phyloP scores from a whole-genome alignment of 2,329 filamentous ascomycete species.

The Trichoderma sp. region DNA sequence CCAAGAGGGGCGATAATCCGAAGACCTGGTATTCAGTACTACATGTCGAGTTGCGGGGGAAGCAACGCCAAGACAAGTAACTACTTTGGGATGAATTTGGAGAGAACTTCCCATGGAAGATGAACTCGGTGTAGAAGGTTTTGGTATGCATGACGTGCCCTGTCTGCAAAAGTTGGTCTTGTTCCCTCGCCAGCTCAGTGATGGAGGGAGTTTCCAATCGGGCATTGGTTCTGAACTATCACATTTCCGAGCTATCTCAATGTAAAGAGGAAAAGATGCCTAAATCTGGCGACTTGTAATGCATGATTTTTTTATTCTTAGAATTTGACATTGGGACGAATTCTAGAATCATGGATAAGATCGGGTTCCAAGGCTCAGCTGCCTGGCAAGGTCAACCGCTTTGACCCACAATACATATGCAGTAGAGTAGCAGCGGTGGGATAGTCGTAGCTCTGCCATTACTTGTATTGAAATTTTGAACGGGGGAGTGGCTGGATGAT shows the following conservation, averaged over 20 bases:
- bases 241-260: not conserved
- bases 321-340: not conserved
- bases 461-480: not conserved
- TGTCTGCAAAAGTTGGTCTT: not conserved
- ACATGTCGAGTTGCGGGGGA: constrained; percentile 7
- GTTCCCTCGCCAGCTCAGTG: not conserved
- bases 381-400: not conserved
- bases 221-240: constrained; percentile 18
- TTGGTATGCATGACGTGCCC: constrained; percentile 22
- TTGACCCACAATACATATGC: constrained; percentile 16
- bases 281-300: not conserved
- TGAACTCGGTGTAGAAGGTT: not conserved
- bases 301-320: not conserved
- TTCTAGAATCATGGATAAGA: not conserved
- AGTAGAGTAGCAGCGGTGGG: constrained; percentile 2
- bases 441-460: constrained; percentile 1
- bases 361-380: constrained; percentile 17
- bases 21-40: constrained; percentile 9
- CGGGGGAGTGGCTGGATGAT: not conserved
- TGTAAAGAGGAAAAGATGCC: not conserved
- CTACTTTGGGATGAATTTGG: not conserved
- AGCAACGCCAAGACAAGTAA: constrained; percentile 4
- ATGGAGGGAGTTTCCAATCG: not conserved
- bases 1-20: constrained; percentile 11
- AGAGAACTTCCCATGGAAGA: not conserved